Evolutionary conservation across 805 yeast genomes (phyloP).

Genomic region (Yamadazyma paraphyllophila): DNA sequence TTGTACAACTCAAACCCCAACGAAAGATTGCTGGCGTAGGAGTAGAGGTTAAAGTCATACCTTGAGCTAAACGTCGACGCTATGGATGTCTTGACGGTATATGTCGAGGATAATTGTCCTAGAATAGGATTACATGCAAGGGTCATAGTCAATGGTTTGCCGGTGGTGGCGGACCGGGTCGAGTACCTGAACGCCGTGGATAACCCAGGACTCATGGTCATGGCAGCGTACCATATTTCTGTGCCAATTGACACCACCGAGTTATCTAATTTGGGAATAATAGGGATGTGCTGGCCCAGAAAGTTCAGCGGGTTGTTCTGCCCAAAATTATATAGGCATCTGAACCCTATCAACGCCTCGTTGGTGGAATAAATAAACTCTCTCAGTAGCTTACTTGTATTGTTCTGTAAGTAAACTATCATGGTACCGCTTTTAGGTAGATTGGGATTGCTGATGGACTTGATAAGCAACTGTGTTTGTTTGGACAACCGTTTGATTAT

Average conservation of each 20-base stretch:
- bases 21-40: conserved; percentile 83
- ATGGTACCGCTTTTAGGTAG: conserved; percentile 53
- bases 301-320: conserved; percentile 25
- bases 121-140: conserved; percentile 82
- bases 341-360: conserved; percentile 77
- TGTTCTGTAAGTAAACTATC: conserved; percentile 70
- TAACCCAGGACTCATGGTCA: conserved; percentile 83
- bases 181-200: conserved; percentile 84
- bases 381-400: conserved; percentile 58
- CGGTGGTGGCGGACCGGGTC: conserved; percentile 80
- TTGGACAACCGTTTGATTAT: conserved; percentile 59
- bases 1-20: conserved; percentile 86
- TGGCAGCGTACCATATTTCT: conserved; percentile 85
- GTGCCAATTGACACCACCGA: conserved; percentile 75
- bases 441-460: conserved; percentile 69
- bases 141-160: conserved; percentile 87
- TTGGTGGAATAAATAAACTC: conserved; percentile 82
- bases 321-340: conserved; percentile 71
- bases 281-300: conserved; percentile 33
- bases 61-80: conserved; percentile 76
- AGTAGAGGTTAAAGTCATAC: conserved; percentile 86
- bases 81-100: conserved; percentile 76
- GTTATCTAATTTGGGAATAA: conserved; percentile 48
- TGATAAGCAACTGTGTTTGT: conserved; percentile 62
- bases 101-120: conserved; percentile 86